These are phyloP conservation scores for Neodidymelliopsis sp. DNA, from an alignment of 2,329 filamentous ascomycete species.

Conservation along the genomic window DNA sequence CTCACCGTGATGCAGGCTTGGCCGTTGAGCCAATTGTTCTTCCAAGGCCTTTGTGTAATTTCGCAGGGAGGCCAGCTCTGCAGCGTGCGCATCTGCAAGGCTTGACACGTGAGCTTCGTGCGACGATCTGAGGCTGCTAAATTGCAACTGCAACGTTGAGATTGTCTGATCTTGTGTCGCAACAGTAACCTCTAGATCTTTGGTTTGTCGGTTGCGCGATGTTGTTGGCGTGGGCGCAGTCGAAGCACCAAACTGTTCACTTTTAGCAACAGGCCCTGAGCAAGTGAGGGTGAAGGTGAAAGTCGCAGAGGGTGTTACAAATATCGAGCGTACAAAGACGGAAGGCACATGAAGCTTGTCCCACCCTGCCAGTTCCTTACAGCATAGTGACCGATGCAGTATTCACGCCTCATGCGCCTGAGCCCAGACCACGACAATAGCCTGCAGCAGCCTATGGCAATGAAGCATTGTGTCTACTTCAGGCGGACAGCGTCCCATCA, in stretches of 20 bases:
- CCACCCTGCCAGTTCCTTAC: background rate
- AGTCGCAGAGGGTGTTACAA: background rate
- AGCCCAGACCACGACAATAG: slow-evolving; percentile 1
- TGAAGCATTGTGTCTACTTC: slow-evolving; percentile 20
- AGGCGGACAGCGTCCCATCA: slow-evolving; percentile 26
- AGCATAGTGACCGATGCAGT: background rate
- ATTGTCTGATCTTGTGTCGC: slow-evolving; percentile 43
- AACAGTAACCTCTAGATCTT: slow-evolving; percentile 41
- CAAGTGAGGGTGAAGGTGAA: slow-evolving; percentile 1
- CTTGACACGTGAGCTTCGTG: slow-evolving; percentile 51
- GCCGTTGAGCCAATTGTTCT: slow-evolving; percentile 38
- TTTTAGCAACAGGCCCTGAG: slow-evolving; percentile 17
- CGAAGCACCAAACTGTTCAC: slow-evolving; percentile 26
- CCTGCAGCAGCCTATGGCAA: background rate
- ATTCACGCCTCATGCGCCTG: slow-evolving; percentile 1
- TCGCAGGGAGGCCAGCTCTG: slow-evolving; percentile 50
- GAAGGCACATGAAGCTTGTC: background rate
- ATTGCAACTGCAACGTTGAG: slow-evolving; percentile 45
- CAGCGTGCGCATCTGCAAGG: slow-evolving; percentile 49
- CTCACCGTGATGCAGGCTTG: slow-evolving; percentile 42
- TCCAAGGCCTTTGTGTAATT: slow-evolving; percentile 51
- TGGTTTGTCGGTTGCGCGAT: slow-evolving; percentile 28
- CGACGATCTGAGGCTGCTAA: slow-evolving; percentile 45
- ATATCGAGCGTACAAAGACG: background rate
- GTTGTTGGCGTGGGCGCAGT: slow-evolving; percentile 20